phyloP scores from a whole-genome alignment of 306 rosid species.

The Castanea sativa region DNA sequence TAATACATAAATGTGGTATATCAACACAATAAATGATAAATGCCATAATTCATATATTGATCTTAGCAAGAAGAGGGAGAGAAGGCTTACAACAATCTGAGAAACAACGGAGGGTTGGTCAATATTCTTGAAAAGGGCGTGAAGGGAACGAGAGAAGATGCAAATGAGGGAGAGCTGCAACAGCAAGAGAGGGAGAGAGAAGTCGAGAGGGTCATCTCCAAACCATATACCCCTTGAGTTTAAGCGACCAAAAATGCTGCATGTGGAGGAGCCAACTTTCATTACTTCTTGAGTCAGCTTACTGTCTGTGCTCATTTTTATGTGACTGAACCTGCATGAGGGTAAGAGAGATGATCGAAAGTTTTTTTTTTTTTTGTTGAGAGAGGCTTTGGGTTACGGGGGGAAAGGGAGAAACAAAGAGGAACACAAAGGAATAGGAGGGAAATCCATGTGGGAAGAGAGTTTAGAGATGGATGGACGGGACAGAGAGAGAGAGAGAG shows the following conservation, averaged over 20 bases:
- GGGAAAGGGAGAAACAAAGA: constrained; percentile 18
- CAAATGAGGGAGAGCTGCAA: constrained; percentile 54
- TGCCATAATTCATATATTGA: not conserved
- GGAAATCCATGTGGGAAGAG: constrained; percentile 13
- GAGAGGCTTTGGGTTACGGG: constrained; percentile 19
- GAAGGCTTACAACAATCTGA: constrained; percentile 51
- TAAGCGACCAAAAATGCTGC: constrained; percentile 25
- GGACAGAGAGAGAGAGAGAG: constrained; percentile 13
- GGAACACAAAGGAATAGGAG: not conserved
- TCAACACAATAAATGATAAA: not conserved
- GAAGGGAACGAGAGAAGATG: constrained; percentile 31
- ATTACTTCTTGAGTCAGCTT: not conserved
- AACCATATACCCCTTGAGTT: constrained; percentile 48
- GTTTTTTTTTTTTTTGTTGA: not conserved
- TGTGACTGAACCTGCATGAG: constrained; percentile 21
- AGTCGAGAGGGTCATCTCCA: constrained; percentile 50
- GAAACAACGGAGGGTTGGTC: constrained; percentile 59
- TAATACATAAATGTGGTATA: not conserved
- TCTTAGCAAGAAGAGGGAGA: not conserved
- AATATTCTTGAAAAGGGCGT: constrained; percentile 49
- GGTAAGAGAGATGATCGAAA: not conserved
- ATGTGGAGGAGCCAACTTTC: constrained; percentile 19
- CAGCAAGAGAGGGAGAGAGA: constrained; percentile 44
- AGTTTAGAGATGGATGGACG: constrained; percentile 40
- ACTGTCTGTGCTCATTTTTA: constrained; percentile 3